These are phyloP conservation scores for Coccinonectria pachysandricola DNA, from an alignment of 2,329 filamentous ascomycete species.

Conservation along the genomic window DNA sequence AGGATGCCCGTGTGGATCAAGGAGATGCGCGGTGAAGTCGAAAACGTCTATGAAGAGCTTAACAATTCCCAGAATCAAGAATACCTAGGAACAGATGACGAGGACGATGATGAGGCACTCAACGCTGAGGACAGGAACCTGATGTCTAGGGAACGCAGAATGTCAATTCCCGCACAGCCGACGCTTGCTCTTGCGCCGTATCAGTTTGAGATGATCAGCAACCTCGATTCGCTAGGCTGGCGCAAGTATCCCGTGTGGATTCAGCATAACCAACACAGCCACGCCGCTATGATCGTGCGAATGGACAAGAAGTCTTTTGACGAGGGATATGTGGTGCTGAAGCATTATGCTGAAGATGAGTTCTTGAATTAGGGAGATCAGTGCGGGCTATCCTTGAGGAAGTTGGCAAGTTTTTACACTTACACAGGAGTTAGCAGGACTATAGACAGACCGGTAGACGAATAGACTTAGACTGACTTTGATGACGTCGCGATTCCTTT, in stretches of 20 bases:
- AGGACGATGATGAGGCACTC: conserved; percentile 27
- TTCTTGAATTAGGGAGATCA: conserved; percentile 53
- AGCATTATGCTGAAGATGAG: conserved; percentile 69
- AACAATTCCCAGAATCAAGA: conserved; percentile 60
- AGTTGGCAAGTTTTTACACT: no score
- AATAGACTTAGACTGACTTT: no score
- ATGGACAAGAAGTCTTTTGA: conserved; percentile 54
- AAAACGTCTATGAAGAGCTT: conserved; percentile 65
- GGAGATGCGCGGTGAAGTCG: conserved; percentile 64
- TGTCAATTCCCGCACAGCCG: conserved; percentile 42
- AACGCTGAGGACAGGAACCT: conserved; percentile 29
- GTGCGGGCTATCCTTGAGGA: no score
- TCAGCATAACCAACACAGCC: conserved; percentile 66
- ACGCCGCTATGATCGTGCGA: conserved; percentile 84
- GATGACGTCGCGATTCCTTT: no score
- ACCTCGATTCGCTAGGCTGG: conserved; percentile 57
- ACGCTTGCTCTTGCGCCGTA: conserved; percentile 67
- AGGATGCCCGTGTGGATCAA: conserved; percentile 67
- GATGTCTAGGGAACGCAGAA: conserved; percentile 31
- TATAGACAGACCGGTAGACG: no score
- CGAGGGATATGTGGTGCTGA: conserved; percentile 68
- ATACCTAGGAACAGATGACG: conserved; percentile 53
- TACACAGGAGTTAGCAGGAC: no score
- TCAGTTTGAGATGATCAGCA: conserved; percentile 78
- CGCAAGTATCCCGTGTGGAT: conserved; percentile 63